A percentile compares a stretch with the other conserved stretches of the same genome.
These are phyloP conservation scores for Fusarium sp. DNA, from an alignment of 2,329 filamentous ascomycete species.

Conservation along the genomic window DNA sequence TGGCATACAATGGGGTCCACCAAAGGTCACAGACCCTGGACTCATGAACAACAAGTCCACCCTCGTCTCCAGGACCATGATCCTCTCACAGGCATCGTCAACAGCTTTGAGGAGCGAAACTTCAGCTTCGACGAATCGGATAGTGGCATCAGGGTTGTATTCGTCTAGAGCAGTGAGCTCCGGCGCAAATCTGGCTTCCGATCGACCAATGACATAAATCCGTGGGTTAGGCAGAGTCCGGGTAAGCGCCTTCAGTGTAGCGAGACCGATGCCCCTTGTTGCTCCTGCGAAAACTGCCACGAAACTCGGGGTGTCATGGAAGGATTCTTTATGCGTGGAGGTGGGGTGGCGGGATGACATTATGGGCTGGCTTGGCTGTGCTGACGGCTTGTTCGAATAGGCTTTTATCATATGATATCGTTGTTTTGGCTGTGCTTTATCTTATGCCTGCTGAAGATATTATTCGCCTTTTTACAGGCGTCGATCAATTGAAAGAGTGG, in stretches of 20 bases:
- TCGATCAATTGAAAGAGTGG: background rate
- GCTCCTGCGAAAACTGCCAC: background rate
- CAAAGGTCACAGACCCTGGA: background rate
- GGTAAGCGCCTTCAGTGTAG: background rate
- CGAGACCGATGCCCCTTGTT: background rate
- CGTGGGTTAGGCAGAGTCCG: background rate
- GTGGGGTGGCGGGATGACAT: too few species aligned
- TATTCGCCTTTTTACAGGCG: background rate
- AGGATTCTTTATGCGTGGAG: too few species aligned
- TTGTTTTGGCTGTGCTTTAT: background rate
- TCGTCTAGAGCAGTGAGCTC: background rate
- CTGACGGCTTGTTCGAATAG: background rate
- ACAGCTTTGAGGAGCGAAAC: background rate
- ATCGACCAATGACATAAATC: background rate
- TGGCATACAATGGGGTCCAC: background rate
- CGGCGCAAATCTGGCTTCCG: background rate
- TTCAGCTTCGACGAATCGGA: background rate
- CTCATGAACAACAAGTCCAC: background rate
- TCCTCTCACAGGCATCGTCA: background rate
- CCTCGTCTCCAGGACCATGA: background rate
- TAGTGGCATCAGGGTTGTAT: background rate
- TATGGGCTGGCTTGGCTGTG: background rate
- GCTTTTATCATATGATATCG: background rate
- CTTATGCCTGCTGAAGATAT: too few species aligned
- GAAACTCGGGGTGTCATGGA: background rate